Conservation (phyloP, 2,329 filamentous ascomycete species). For the Clonostachys rosea region DNA sequence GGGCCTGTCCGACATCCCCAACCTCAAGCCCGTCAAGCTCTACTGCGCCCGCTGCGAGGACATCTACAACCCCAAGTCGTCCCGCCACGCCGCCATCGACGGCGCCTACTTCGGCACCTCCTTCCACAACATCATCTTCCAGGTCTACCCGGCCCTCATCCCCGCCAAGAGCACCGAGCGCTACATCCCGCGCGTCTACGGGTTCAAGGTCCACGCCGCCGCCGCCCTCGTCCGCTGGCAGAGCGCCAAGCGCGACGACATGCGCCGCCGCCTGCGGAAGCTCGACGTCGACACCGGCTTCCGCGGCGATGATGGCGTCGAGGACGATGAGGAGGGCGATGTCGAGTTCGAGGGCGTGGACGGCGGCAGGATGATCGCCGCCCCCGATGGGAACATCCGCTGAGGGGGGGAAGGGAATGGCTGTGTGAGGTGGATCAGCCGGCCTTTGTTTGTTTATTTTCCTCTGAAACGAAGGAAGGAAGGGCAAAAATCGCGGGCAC, state of each 20-base stretch:
- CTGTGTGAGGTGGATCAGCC: no score
- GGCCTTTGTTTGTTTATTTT: no score
- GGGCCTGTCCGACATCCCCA: slow-evolving; percentile 86
- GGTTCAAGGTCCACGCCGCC: slow-evolving; percentile 90
- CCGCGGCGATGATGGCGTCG: slow-evolving; percentile 59
- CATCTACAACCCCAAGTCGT: slow-evolving; percentile 97
- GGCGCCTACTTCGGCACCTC: slow-evolving; percentile 97
- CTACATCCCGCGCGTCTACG: slow-evolving; percentile 87
- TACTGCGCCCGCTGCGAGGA: slow-evolving; percentile 98
- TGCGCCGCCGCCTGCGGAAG: slow-evolving; percentile 70
- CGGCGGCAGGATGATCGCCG: slow-evolving; percentile 3
- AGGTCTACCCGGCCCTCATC: slow-evolving; percentile 89
- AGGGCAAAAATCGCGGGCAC: no score
- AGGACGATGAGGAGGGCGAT: slow-evolving; percentile 53
- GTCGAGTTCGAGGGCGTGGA: slow-evolving; percentile 31
- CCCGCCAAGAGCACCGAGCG: slow-evolving; percentile 81
- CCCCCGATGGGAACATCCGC: not conserved
- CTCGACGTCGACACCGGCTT: slow-evolving; percentile 77
- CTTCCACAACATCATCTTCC: slow-evolving; percentile 98
- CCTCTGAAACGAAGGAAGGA: no score
- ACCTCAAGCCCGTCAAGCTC: slow-evolving; percentile 87
- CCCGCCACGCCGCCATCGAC: slow-evolving; percentile 90
- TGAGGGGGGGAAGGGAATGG: no score
- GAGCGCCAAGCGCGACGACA: slow-evolving; percentile 71
- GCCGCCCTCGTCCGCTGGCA: slow-evolving; percentile 92